Evolutionary conservation across 768 basidiomycete genomes (phyloP), one percentile per base, ranked within the genome.

Genomic region (Leccinum olivaceopallidum): DNA sequence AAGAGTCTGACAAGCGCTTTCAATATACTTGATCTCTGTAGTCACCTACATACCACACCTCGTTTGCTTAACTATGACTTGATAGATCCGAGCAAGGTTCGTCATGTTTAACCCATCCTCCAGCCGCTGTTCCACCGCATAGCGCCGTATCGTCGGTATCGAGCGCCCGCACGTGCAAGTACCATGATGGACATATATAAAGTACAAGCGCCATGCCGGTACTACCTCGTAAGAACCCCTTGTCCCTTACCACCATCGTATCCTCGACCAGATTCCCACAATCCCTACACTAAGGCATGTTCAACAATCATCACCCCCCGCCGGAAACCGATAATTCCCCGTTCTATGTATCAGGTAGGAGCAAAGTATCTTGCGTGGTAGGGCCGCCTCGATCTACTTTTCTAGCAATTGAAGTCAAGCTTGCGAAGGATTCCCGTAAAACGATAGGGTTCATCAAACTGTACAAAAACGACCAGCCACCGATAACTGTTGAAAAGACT

Each of bases 401-500:
- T 20, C 44, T 13, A 47, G 44, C 8, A 0, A 47, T 47, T 20
- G 44, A 22, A 22, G 4, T 66, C 0, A 51, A 48, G 5, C 62
- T 66, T 22, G 62, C 59, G 10, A 58, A 12, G 22, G 42, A 37
- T 30, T 67, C 65, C 24, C 4, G 1, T 1, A 60, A 66, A 24
- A 58, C n/a, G 13, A 39, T 67, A 9, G 14, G 20, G 39, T 65
- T 51, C 28, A 55, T 66, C 22, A 16, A 18, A 6, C 24, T 60
- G 22, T 20, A 2, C 34, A 59, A 64, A 32, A 56, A 47, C 30
- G 7, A 24, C 18, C 4, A 37, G 2, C 22, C 13, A 2, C 9
- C 26, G 8, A 26, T 3, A 7, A 24, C 56, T 16, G 12, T 56
- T n/a, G 14, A 24, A n/a, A 39, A 22, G 6, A 24, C 22, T 10